Evolutionary conservation across 257 asterid species (phyloP).

Genomic region (Paraleonurus japonicus): DNA sequence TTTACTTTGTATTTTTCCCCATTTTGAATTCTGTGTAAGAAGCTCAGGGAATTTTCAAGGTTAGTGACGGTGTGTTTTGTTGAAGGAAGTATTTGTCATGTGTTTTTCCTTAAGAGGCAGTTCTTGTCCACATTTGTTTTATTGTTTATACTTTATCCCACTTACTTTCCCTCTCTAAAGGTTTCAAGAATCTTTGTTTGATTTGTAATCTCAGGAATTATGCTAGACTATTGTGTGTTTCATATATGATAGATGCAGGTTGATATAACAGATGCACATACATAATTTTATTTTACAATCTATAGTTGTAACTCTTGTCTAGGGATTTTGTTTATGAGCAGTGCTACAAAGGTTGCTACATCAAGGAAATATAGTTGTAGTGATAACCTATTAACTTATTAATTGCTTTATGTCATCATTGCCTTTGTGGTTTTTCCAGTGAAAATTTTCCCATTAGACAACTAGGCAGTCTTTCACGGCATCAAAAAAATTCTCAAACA

Average conservation of each 20-base stretch:
- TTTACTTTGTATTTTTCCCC: conserved; percentile 3
- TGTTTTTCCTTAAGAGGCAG: conserved; percentile 11
- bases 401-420: conserved; percentile 6
- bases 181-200: conserved; percentile 9
- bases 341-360: background rate
- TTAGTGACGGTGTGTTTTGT: conserved; percentile 5
- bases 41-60: background rate
- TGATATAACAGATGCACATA: background rate
- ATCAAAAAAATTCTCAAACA: background rate
- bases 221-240: background rate
- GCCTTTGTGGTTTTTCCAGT: background rate
- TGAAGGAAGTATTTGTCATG: conserved; percentile 6
- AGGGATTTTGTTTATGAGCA: background rate
- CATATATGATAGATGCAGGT: background rate
- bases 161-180: background rate
- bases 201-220: background rate
- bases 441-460: background rate
- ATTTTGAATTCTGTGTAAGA: conserved; percentile 7
- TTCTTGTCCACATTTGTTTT: background rate
- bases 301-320: background rate
- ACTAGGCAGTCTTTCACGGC: conserved; percentile 9
- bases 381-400: background rate
- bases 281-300: background rate
- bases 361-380: background rate
- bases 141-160: background rate